Base-by-base conservation (phyloP, 371 early-diverging fungal species). In the Circinella minor region DNA sequence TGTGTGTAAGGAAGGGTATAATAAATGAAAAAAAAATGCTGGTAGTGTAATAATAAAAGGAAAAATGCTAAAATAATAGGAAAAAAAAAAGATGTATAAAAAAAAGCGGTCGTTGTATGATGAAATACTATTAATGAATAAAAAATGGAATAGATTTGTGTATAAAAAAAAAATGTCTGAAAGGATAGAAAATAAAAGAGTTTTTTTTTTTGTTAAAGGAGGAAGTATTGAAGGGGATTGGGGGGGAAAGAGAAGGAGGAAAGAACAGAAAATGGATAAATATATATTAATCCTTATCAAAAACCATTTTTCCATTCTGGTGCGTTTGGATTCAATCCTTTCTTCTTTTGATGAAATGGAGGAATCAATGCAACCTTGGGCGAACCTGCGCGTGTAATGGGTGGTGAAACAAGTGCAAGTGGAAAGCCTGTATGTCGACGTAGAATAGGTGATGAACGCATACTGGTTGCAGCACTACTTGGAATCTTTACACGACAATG, bases 401-500 rank as follows among this genome's bases (percentile, higher is more conserved):
- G 78, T 46, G 75, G 75, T 34, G 75, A 67, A 11, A 55, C 68
- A 14, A 74, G 57, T 54, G 69, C 63, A 27, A 69, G 38, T 49
- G 65, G 68, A 36, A 61, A 61, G 17, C 51, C 60, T 27, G 74
- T 37, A 20, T 48, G 61, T 13, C 55, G 67, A 48, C 59, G 65
- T 15, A 64, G 63, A 36, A 57, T 34, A 47, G 74, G 70, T 17
- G 70, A 61, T n/a, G 73, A 70, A 34, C 55, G 67, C 48, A 59
- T 38, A 49, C 62, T 64, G 37, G 66, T 54, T 14, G 70, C 65
- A 48, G 72, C 54, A 36, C 64, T 66, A 63, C 54, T 64, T 11
- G 80, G 80, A 59, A 80, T 77, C 66, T 77, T 80, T n/a, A 77
- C 77, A 61, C 71, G 74, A 60, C 75, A 80, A 36, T 77, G 73